Percentiles rank a stretch among this genome's conserved stretches.
Evolutionary conservation across 225 moss, liverwort and hornwort genomes (phyloP).

Genomic region (Marchantia polymorpha): DNA sequence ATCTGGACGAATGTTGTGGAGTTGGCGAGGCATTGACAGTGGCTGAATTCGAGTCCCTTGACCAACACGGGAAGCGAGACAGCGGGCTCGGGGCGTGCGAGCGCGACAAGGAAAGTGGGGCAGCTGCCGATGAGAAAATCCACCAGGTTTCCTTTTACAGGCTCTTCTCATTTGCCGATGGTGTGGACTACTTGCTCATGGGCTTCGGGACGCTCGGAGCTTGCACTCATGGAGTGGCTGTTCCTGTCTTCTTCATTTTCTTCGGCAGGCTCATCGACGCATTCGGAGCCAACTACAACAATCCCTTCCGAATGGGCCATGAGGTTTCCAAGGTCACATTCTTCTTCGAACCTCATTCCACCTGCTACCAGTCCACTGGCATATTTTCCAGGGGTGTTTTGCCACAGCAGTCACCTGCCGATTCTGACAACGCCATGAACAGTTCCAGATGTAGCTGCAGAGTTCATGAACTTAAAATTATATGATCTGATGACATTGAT

Average conservation of each 20-base stretch:
- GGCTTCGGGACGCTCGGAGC: constrained; percentile 62
- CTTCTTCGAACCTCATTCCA: too few relatives aligned
- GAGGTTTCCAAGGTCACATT: constrained; percentile 23
- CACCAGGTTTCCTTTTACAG: constrained; percentile 53
- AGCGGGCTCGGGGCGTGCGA: neutral
- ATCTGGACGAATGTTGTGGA: constrained; percentile 7
- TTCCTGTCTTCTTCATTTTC: constrained; percentile 71
- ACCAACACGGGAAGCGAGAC: neutral
- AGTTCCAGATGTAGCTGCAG: too few relatives aligned
- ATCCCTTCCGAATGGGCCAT: constrained; percentile 30
- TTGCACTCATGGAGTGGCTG: constrained; percentile 66
- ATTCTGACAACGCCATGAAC: too few relatives aligned
- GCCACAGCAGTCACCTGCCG: too few relatives aligned
- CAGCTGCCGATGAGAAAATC: neutral
- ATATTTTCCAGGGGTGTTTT: too few relatives aligned
- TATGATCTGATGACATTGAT: too few relatives aligned
- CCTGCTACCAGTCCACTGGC: too few relatives aligned
- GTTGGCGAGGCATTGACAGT: neutral
- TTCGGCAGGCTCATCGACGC: constrained; percentile 69
- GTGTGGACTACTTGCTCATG: constrained; percentile 55
- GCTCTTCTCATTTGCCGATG: constrained; percentile 68
- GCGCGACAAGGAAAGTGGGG: neutral
- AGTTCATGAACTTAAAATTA: too few relatives aligned
- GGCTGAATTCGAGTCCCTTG: constrained; percentile 10
- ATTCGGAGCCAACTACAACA: constrained; percentile 51